These are phyloP conservation scores for Chlamydomonas schloesseri DNA, from an alignment of 139 green algal genomes.

Conservation along the genomic window DNA sequence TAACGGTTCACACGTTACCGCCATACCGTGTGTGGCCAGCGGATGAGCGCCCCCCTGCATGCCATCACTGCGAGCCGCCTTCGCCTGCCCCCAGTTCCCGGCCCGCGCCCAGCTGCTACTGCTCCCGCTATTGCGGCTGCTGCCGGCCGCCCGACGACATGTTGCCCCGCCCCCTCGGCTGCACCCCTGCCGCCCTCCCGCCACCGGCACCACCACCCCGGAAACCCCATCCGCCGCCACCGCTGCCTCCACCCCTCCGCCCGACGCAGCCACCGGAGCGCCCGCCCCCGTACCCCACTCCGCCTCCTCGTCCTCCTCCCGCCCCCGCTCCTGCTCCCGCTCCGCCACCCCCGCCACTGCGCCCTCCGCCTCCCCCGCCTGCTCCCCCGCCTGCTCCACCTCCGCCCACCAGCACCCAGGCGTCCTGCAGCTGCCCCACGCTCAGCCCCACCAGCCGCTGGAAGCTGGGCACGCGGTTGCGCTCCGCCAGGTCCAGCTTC, in stretches of 20 bases:
- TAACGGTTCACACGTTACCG: too few relatives aligned
- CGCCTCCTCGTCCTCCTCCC: not conserved
- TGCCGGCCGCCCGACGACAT: too few relatives aligned
- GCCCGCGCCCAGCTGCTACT: too few relatives aligned
- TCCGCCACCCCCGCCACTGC: not conserved
- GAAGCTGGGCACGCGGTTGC: not conserved
- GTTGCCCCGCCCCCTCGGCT: too few relatives aligned
- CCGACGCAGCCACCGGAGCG: too few relatives aligned
- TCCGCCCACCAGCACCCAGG: conserved; percentile 4
- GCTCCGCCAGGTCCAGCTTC: conserved; percentile 12
- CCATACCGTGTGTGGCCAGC: too few relatives aligned
- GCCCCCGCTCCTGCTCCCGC: not conserved
- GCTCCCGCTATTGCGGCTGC: too few relatives aligned
- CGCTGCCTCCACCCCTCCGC: not conserved
- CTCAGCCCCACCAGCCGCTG: conserved; percentile 28
- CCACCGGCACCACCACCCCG: too few relatives aligned
- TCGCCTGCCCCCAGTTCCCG: too few relatives aligned
- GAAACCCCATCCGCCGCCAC: not conserved
- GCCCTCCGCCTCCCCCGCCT: not conserved
- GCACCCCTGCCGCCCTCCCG: too few relatives aligned
- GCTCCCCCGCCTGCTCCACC: not conserved
- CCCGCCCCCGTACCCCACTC: not conserved
- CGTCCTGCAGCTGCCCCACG: conserved; percentile 17
- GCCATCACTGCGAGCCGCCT: too few relatives aligned
- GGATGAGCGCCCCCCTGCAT: too few relatives aligned